phyloP scores from a whole-genome alignment of 768 basidiomycete genomes.

The Sporobolomyces pararoseus region DNA sequence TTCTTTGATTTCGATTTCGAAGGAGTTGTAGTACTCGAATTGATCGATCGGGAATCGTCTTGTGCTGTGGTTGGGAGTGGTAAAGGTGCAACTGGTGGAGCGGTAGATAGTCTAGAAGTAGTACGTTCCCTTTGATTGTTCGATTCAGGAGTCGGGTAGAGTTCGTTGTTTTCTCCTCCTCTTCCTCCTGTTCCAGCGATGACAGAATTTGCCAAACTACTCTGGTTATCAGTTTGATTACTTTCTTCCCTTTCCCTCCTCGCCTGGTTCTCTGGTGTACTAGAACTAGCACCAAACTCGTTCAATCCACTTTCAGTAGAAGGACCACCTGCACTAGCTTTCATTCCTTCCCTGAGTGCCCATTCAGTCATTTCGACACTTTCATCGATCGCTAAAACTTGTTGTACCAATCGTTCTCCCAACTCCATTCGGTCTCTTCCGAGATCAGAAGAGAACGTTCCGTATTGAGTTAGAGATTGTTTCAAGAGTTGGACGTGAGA shows the following conservation, averaged over 20 bases:
- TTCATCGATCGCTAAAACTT: constrained; percentile 37
- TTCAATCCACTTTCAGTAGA: too few relatives aligned
- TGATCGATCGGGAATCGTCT: constrained; percentile 19
- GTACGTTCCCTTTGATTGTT: constrained; percentile 2
- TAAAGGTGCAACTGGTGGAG: constrained; percentile 25
- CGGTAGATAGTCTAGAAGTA: constrained; percentile 6
- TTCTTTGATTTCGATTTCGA: constrained; percentile 9
- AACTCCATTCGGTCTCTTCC: constrained; percentile 44
- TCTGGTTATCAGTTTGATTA: too few relatives aligned
- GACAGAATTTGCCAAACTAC: too few relatives aligned
- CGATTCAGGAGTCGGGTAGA: too few relatives aligned
- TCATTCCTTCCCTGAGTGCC: constrained; percentile 31
- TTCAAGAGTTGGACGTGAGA: constrained; percentile 32
- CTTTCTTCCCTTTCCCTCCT: constrained; percentile 1
- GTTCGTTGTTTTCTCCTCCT: too few relatives aligned
- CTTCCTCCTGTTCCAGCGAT: too few relatives aligned
- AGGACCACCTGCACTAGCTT: not conserved
- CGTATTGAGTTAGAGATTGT: constrained; percentile 32
- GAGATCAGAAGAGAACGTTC: constrained; percentile 39
- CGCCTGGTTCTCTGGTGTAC: too few relatives aligned
- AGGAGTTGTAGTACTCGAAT: not conserved
- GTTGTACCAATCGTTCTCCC: constrained; percentile 38
- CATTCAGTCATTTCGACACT: constrained; percentile 26
- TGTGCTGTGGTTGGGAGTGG: constrained; percentile 8
- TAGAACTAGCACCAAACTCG: too few relatives aligned